Conservation (phyloP, 768 basidiomycete species). For the Calocybe indica region DNA sequence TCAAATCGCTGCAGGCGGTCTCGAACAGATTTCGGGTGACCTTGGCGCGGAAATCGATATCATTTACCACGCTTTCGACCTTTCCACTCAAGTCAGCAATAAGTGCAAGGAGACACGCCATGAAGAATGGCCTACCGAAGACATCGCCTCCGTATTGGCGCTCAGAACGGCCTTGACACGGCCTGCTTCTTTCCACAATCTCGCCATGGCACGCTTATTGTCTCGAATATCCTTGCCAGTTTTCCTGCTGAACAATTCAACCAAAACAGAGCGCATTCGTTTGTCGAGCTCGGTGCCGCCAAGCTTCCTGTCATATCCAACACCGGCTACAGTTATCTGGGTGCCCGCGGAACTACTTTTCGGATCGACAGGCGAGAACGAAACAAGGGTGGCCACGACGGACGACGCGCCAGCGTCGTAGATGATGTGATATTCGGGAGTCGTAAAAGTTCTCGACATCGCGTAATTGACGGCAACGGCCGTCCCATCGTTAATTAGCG, state of each 20-base stretch:
- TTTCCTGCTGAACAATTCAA: constrained; percentile 69
- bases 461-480: constrained; percentile 98
- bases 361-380: constrained; percentile 51
- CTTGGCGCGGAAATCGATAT: constrained; percentile 84
- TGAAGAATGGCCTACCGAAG: constrained; percentile 45
- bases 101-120: neutral
- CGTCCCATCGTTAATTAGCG: constrained; percentile 88
- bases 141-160: constrained; percentile 78
- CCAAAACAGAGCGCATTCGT: constrained; percentile 74
- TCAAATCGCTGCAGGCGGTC: constrained; percentile 59
- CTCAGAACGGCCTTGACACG: constrained; percentile 90
- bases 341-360: constrained; percentile 54
- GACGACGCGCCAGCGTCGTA: constrained; percentile 92
- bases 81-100: constrained; percentile 19
- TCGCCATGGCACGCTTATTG: constrained; percentile 85
- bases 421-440: constrained; percentile 80
- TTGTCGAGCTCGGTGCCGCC: constrained; percentile 87
- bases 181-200: constrained; percentile 90
- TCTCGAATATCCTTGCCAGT: constrained; percentile 60
- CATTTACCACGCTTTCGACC: constrained; percentile 87
- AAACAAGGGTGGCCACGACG: constrained; percentile 71
- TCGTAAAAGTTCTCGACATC: constrained; percentile 86
- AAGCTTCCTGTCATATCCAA: constrained; percentile 70
- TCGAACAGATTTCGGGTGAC: constrained; percentile 81
- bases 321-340: constrained; percentile 70